Evolutionary conservation across 805 yeast genomes (phyloP).

Genomic region (Teunomyces stri): DNA sequence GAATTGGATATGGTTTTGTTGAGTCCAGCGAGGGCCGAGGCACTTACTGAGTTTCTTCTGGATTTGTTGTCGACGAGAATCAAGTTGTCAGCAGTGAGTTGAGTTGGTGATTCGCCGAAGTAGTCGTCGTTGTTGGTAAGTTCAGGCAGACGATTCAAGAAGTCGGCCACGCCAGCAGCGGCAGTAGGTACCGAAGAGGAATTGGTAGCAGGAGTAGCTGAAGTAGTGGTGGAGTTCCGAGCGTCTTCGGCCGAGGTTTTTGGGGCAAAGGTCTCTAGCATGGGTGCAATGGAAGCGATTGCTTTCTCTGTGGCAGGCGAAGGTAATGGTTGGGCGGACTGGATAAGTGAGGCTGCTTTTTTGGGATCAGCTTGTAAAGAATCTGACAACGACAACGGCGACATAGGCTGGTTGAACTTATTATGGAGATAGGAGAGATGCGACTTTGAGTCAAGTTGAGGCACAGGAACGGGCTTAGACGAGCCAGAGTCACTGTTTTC

Average conservation of each 20-base stretch:
- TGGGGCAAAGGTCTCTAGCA: slow-evolving; percentile 69
- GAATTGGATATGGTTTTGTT: slow-evolving; percentile 38
- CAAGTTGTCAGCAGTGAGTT: slow-evolving; percentile 17
- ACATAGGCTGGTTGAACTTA: slow-evolving; percentile 30
- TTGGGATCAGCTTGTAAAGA: not conserved
- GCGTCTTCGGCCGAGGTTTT: slow-evolving; percentile 50
- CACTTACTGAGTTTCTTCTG: slow-evolving; percentile 19
- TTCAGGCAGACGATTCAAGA: not conserved
- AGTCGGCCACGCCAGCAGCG: slow-evolving; percentile 15
- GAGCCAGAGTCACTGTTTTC: not conserved
- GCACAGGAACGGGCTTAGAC: slow-evolving; percentile 1
- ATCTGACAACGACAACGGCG: slow-evolving; percentile 29
- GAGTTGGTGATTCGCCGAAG: slow-evolving; percentile 4
- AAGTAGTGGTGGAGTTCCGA: slow-evolving; percentile 24
- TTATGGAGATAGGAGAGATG: slow-evolving; percentile 1
- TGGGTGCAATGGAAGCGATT: slow-evolving; percentile 78
- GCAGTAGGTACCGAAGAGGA: not conserved
- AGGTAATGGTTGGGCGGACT: slow-evolving; percentile 12
- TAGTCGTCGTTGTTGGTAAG: not conserved
- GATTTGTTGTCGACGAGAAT: slow-evolving; percentile 14
- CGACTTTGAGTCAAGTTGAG: not conserved
- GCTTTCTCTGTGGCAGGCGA: slow-evolving; percentile 50
- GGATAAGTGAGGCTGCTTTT: not conserved
- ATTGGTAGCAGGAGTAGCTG: slow-evolving; percentile 7
- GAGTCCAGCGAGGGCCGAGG: slow-evolving; percentile 17